phyloP scores from a whole-genome alignment of 257 asterid species.

The Jacaranda copaia region DNA sequence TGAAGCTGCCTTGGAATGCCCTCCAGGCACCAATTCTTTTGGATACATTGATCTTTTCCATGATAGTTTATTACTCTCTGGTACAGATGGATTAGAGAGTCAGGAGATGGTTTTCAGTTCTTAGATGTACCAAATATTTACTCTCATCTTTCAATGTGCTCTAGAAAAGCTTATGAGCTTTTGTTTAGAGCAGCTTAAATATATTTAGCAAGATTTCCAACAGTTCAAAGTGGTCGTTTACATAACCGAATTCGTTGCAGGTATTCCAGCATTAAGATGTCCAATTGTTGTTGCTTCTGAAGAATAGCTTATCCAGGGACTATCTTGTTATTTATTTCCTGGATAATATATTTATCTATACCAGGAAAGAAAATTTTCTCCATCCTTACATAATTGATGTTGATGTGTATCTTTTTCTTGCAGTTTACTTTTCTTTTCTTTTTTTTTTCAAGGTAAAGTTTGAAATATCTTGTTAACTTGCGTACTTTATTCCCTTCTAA shows the following conservation, averaged over 20 bases:
- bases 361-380: not conserved
- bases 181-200: conserved; percentile 1
- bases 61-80: conserved; percentile 67
- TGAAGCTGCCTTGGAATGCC: conserved; percentile 94
- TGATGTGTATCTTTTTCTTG: conserved; percentile 27
- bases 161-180: not conserved
- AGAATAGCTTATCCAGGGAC: not conserved
- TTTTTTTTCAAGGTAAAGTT: too few species aligned
- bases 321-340: too few species aligned
- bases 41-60: conserved; percentile 71
- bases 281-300: not conserved
- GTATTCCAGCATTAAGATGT: not conserved
- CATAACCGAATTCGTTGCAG: not conserved
- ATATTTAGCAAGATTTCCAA: conserved; percentile 18
- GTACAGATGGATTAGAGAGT: conserved; percentile 73
- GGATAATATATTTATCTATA: too few species aligned
- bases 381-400: conserved; percentile 25
- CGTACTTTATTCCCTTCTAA: conserved; percentile 2
- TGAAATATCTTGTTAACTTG: not conserved
- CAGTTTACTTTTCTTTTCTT: conserved; percentile 16
- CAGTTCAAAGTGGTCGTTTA: conserved; percentile 1
- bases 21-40: conserved; percentile 81
- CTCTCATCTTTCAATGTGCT: conserved; percentile 9
- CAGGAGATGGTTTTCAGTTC: conserved; percentile 68
- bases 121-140: conserved; percentile 16